phyloP scores from a whole-genome alignment of 75 land plant genomes.

The Sequoia sempervirens region DNA sequence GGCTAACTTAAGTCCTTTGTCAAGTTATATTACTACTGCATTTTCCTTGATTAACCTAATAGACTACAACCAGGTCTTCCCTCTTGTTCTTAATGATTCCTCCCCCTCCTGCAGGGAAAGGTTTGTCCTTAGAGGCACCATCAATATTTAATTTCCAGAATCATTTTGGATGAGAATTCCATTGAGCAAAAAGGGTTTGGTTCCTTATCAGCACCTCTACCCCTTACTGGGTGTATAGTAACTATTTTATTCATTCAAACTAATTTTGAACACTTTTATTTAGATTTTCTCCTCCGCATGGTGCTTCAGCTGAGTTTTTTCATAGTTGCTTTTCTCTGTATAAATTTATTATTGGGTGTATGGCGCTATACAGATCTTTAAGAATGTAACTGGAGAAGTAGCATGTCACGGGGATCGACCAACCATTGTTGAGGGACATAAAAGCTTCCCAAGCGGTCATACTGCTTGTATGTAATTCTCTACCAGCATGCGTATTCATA shows the following conservation, averaged over 20 bases:
- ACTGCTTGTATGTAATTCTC: slow-evolving; percentile 39
- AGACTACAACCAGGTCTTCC: background rate
- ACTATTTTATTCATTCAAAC: background rate
- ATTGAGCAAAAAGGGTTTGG: background rate
- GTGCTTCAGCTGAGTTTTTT: background rate
- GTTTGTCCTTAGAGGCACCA: background rate
- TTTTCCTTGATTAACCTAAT: background rate
- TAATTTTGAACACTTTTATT: background rate
- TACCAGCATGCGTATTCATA: background rate
- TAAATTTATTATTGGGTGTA: background rate
- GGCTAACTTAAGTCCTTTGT: background rate
- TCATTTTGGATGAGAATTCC: background rate
- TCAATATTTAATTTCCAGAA: background rate
- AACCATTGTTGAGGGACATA: slow-evolving; percentile 83
- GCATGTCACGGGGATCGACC: slow-evolving; percentile 51
- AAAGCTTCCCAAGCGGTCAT: slow-evolving; percentile 82
- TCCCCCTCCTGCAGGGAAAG: background rate
- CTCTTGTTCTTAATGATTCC: no score
- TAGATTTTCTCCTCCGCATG: background rate
- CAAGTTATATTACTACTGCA: background rate
- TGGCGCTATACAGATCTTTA: slow-evolving; percentile 38
- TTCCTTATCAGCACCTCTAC: background rate
- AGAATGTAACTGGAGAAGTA: slow-evolving; percentile 43
- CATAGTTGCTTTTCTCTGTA: no score
- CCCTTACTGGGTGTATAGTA: background rate